phyloP scores from a whole-genome alignment of 73 alveolate genomes.

The Stentor coeruleus region DNA sequence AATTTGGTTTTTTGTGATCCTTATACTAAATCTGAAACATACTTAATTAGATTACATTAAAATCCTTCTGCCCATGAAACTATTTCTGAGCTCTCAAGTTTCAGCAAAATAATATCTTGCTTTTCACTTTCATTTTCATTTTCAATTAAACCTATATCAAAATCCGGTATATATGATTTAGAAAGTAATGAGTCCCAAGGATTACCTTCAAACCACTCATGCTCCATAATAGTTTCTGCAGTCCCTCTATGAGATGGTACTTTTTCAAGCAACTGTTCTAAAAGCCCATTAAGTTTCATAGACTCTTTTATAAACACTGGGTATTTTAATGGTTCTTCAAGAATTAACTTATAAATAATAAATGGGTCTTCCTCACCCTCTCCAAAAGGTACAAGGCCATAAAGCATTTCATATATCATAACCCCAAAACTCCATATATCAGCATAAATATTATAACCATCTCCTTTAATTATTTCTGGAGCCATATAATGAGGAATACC shows the following conservation, averaged over 20 bases:
- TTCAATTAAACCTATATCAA: too few species aligned
- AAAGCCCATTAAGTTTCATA: background rate
- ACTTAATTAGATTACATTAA: too few species aligned
- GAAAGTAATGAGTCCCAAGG: background rate
- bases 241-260: background rate
- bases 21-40: too few species aligned
- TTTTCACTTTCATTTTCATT: too few species aligned
- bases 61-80: too few species aligned
- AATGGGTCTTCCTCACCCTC: background rate
- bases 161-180: background rate
- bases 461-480: conserved; percentile 38
- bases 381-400: conserved; percentile 41
- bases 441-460: conserved; percentile 28
- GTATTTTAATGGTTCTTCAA: background rate
- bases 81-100: too few species aligned
- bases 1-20: background rate
- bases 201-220: background rate
- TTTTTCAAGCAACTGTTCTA: background rate
- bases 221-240: background rate
- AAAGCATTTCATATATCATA: conserved; percentile 38
- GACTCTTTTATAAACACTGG: background rate
- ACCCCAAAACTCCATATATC: conserved; percentile 56
- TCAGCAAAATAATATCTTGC: too few species aligned
- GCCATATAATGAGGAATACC: conserved; percentile 42
- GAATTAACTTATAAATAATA: background rate